phyloP scores from a whole-genome alignment of 345 rosid genomes.

The Cardamine resedifolia region DNA sequence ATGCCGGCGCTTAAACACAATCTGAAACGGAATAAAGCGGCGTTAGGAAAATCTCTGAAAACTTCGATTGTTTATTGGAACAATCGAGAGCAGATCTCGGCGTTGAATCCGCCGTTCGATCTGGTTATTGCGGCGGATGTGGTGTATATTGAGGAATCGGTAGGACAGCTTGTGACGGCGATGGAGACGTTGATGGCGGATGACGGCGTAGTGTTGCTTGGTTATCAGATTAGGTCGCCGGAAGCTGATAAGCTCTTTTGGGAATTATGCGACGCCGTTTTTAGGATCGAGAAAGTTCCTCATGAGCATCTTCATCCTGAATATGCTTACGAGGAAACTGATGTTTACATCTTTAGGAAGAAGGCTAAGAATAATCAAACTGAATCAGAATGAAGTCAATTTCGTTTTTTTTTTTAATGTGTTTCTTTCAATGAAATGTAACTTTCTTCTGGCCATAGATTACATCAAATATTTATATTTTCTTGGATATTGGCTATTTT shows the following conservation, averaged over 20 bases:
- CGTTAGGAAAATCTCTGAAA: conserved; percentile 58
- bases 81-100: conserved; percentile 57
- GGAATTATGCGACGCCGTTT: conserved; percentile 66
- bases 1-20: conserved; percentile 94
- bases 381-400: background rate
- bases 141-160: conserved; percentile 79
- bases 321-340: conserved; percentile 75
- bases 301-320: conserved; percentile 85
- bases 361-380: conserved; percentile 35
- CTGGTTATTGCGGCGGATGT: conserved; percentile 84
- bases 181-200: conserved; percentile 68
- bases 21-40: conserved; percentile 83
- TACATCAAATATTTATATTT: background rate
- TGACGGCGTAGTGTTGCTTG: conserved; percentile 70
- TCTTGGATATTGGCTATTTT: background rate
- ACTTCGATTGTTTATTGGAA: conserved; percentile 69
- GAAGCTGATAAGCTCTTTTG: conserved; percentile 83
- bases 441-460: background rate
- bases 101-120: conserved; percentile 75
- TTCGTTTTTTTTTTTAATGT: background rate
- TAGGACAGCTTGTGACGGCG: conserved; percentile 57
- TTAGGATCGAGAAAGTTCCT: conserved; percentile 70
- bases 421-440: background rate
- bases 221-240: conserved; percentile 86
- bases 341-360: conserved; percentile 76